Base-by-base conservation (phyloP, 164 flowering plant genomes). In the Macadamia tetraphylla region DNA sequence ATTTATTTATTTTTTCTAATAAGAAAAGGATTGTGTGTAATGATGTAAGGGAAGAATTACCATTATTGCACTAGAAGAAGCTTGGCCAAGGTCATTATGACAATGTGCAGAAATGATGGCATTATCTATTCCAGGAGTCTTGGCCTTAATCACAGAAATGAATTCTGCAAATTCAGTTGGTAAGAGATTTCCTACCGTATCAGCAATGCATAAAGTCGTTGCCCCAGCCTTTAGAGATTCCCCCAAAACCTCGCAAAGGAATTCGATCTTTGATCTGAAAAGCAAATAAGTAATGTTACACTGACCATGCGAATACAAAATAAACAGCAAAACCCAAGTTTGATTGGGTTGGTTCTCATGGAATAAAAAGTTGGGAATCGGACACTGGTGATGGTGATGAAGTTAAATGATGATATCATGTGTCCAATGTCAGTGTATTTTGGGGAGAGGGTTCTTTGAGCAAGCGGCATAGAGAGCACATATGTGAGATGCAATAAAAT, bases 11-110 rank as follows among this genome's bases (percentile, higher is more conserved):
- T 35, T 35, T 35, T 35, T 35, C 40, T 35, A 35, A 35, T 5
- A 35, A 35, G 40, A 35, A 35, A 35, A 35, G 5, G 3, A 35
- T 10, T 15, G n/a, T 8, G 62, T 6, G 17, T 35, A 67, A 57
- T 13, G 60, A 57, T 13, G 60, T 52, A 75, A 42, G 13, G 3
- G 67, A 58, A 32, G 17, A 52, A 66, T 85, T 35, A 95, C 99
- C 67, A 86, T 87, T 70, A 95, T 18, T 58, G 99, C 84, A 79
- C 92, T 95, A 67, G 96, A 94, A 67, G 94, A 89, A 35, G 99
- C 80, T 78, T 92, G 99, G 58, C 98, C 99, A 72, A 92, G 99
- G 75, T 95, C 98, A 81, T 95, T 91, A 69, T 92, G 99, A 74
- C 99, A 95, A 72, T 95, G 99, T 1, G 99, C 91, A 15, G 99